A percentile compares a stretch with the other conserved stretches of the same genome.
Conservation (phyloP, 257 asterid genomes). For the Solanum chilense region DNA sequence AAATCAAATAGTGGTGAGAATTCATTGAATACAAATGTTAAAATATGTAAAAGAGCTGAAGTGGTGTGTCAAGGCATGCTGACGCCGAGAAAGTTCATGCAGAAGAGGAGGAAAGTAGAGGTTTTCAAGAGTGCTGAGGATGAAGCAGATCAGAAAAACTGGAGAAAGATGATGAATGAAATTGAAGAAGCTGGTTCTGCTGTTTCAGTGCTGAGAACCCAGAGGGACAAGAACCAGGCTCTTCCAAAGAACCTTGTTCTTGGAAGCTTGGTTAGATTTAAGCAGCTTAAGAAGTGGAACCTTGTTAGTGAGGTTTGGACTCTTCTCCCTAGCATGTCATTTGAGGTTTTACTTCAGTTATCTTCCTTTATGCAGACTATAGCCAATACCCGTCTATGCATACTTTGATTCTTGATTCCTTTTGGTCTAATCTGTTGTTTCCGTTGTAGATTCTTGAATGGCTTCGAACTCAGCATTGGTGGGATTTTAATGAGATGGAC, state of each 20-base stretch:
- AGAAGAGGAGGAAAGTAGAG: conserved; percentile 77
- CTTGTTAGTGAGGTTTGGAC: conserved; percentile 78
- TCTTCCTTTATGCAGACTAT: background rate
- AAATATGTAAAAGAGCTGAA: conserved; percentile 39
- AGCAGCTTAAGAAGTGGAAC: conserved; percentile 97
- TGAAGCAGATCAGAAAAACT: conserved; percentile 70
- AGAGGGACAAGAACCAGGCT: conserved; percentile 50
- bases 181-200: conserved; percentile 84
- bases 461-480: conserved; percentile 93
- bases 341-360: background rate
- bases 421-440: background rate
- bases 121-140: conserved; percentile 63
- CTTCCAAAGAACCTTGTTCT: conserved; percentile 74
- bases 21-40: conserved; percentile 25
- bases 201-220: conserved; percentile 52
- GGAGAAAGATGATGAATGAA: conserved; percentile 85
- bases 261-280: conserved; percentile 83
- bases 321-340: background rate
- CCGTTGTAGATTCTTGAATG: conserved; percentile 72
- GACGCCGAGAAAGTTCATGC: conserved; percentile 93
- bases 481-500: conserved; percentile 96
- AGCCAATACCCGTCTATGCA: background rate
- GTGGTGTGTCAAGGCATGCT: conserved; percentile 83
- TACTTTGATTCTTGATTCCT: background rate
- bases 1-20: conserved; percentile 33